Conservation (phyloP, 164 flowering plant species). For the Euptelea pleiosperma region DNA sequence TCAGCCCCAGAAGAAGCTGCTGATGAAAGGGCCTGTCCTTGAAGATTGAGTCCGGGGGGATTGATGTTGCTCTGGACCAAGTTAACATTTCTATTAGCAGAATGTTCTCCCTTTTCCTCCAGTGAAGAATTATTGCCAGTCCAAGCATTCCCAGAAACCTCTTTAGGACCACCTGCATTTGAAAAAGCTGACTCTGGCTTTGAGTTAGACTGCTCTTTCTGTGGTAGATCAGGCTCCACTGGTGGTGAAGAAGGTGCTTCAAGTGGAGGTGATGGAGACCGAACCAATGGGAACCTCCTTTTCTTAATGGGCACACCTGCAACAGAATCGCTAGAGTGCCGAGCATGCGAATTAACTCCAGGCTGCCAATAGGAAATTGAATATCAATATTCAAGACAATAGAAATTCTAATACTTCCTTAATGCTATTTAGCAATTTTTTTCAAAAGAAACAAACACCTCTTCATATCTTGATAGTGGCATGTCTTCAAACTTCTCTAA, state of each 20-base stretch:
- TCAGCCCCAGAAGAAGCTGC: slow-evolving; percentile 18
- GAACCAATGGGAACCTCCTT: slow-evolving; percentile 38
- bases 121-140: slow-evolving; percentile 7
- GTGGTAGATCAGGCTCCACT: slow-evolving; percentile 15
- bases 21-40: slow-evolving; percentile 9
- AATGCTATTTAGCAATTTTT: slow-evolving; percentile 6
- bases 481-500: slow-evolving; percentile 20
- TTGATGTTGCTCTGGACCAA: slow-evolving; percentile 13
- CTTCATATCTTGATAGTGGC: slow-evolving; percentile 30
- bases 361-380: slow-evolving; percentile 36
- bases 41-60: slow-evolving; percentile 9
- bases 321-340: slow-evolving; percentile 35
- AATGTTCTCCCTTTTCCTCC: slow-evolving; percentile 16
- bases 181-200: slow-evolving; percentile 19
- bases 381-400: slow-evolving; percentile 17
- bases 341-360: slow-evolving; percentile 26
- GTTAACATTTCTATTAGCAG: slow-evolving; percentile 17
- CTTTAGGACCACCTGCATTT: slow-evolving; percentile 14
- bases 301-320: slow-evolving; percentile 62
- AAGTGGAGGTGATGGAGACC: slow-evolving; percentile 36
- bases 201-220: slow-evolving; percentile 21
- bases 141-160: slow-evolving; percentile 17
- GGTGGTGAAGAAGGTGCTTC: slow-evolving; percentile 19
- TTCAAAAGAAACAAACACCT: slow-evolving; percentile 27
- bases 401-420: neutral